Evolutionary conservation across 768 basidiomycete genomes (phyloP), one percentile per base, ranked within the genome.

Genomic region (Macrolepiota albuminosa): DNA sequence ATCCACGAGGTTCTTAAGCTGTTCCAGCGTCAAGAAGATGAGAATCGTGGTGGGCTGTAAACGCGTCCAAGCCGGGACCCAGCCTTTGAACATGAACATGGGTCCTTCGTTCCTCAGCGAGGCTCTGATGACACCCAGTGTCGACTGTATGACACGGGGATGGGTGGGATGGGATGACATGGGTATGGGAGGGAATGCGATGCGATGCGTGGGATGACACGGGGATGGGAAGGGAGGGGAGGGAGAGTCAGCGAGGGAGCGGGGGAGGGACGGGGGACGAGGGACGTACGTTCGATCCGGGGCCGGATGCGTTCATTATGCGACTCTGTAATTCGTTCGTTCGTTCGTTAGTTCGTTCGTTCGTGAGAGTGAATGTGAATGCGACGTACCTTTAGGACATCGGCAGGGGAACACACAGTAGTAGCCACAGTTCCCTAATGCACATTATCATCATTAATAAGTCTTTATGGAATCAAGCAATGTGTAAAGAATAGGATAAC

Each of bases 31-130:
- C 63, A 93, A 71, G 78, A 93, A 94, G 69, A 93, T 93, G 42
- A 94, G 79, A 63, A 94, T 91, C 4, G 92, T 94, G 45, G 91
- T 93, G 0, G 91, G 92, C 68, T 93, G 89, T 42, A 94, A 79
- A 70, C 92, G 80, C 55, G 84, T 82, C 91, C 91, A 94, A 11
- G 92, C 90, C 0, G 92, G 92, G 9, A 93, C 72, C 92, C 92
- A 94, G 62, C 92, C 92, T 70, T 91, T 92, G 79, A 94, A 92
- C 88, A 94, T 89, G 81, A 93, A 94, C 84, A 88, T 88, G 3
- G 89, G 71, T 14, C 92, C 92, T 66, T 94, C 92, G 63, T 74
- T 85, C 61, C 81, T 78, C 61, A 94, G 75, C 21, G 90, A 89
- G 11, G 78, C 65, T 21, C 80, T 78, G 69, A 93, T 91, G 45